These are phyloP conservation scores for Holtermanniella nyarrowii DNA, from an alignment of 768 basidiomycete genomes.

Conservation along the genomic window DNA sequence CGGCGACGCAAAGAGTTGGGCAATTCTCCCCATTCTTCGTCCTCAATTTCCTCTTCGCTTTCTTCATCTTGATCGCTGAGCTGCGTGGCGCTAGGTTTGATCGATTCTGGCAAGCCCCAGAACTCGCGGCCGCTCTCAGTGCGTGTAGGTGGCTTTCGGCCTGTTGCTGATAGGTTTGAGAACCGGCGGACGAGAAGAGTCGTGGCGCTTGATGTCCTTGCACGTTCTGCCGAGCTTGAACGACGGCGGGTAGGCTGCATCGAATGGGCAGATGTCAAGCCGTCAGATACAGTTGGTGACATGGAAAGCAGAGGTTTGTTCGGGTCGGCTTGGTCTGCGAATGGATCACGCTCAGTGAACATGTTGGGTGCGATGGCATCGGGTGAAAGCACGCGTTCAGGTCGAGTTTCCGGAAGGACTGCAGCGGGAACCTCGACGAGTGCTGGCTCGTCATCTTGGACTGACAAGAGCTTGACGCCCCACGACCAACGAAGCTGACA, in stretches of 20 bases:
- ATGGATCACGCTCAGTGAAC: conserved; percentile 36
- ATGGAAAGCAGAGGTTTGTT: neutral
- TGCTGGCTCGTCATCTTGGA: conserved; percentile 51
- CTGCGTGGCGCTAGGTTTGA: conserved; percentile 12
- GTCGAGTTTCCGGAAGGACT: conserved; percentile 1
- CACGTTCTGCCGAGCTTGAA: neutral
- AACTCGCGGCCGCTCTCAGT: conserved; percentile 38
- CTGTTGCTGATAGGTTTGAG: conserved; percentile 6
- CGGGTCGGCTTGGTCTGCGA: conserved; percentile 18
- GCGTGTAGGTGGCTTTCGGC: conserved; percentile 17
- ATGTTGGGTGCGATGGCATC: conserved; percentile 26
- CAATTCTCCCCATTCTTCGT: conserved; percentile 28
- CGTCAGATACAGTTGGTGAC: conserved; percentile 10
- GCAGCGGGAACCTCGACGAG: conserved; percentile 10
- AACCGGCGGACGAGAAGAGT: conserved; percentile 9
- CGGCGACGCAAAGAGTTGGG: conserved; percentile 11
- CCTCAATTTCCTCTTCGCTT: conserved; percentile 18
- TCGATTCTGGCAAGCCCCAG: conserved; percentile 36
- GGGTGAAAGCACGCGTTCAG: conserved; percentile 21
- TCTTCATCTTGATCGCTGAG: conserved; percentile 16
- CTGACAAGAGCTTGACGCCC: conserved; percentile 70
- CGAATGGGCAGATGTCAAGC: conserved; percentile 5
- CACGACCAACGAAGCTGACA: conserved; percentile 83
- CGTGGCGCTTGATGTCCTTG: conserved; percentile 2
- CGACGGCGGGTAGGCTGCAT: conserved; percentile 9